Evolutionary conservation across 495 filamentous ascomycete species (phyloP), one percentile per base, ranked within the genome.

Genomic region (Hypoxylon subgilvum): DNA sequence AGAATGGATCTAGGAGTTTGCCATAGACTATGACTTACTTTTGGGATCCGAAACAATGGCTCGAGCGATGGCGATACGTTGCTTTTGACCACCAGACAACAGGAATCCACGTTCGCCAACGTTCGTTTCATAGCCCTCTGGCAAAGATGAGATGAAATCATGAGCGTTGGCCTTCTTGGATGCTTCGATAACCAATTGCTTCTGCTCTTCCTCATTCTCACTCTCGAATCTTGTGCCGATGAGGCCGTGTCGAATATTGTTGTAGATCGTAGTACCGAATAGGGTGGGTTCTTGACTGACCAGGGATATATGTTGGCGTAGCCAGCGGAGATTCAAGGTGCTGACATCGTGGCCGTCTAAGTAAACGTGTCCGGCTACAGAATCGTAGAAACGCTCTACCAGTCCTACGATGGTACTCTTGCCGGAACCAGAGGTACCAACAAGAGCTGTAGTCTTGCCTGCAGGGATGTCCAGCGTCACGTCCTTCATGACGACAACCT

Each of bases 1-100:
- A 69, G 59, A 7, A 60, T 35, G 10, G 9, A 28, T 32, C 31
- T 13, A 5, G 3, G 10, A 10, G 3, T 55, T 31, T 23, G 6
- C 25, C 46, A 14, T 39, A 12, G 14, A 1, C 7, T 10, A 23
- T 22, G 10, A 50, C 67, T 69, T 67, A 69, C 67, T 69, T 76
- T 94, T 95, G n/a, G 94, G 94, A 68, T 98, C 88, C 38, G 86
- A 90, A 21, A 97, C 90, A 49, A 98, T 85, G 23, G 92, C 93
- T 64, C 94, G 84, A 6, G 94, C 93, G 54, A 86, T 85, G 25
- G 81, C 82, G 69, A 97, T 94, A 54, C 94, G 89, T 70, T 98
- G 94, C 71, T 96, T 97, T 74, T 98, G 94, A 21, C 94, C 94
- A 71, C 94, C 94, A 48, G 88, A 92, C 28, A 98, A 79, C 32